A percentile compares a stretch with the other conserved stretches of the same genome.
Conservation (phyloP, 2,329 filamentous ascomycete genomes). For the Byssothecium circinans region DNA sequence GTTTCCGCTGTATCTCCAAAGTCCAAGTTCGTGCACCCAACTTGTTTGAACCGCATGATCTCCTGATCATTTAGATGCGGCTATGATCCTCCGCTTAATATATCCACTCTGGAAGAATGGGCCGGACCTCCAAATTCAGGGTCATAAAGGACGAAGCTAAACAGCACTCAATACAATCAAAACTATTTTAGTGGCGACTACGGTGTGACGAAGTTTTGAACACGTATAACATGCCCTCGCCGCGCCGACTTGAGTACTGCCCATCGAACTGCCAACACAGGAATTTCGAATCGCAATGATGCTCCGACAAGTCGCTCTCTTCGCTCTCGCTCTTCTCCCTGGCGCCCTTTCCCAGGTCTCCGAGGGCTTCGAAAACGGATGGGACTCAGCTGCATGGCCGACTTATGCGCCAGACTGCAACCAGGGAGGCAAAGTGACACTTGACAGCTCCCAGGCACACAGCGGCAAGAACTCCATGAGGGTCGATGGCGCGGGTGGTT, state of each 20-base stretch:
- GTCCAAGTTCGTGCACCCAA: neutral
- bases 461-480: slow-evolving; percentile 71
- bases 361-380: slow-evolving; percentile 61
- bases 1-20: no score
- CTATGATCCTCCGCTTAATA: neutral
- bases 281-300: slow-evolving; percentile 35
- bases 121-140: slow-evolving; percentile 23
- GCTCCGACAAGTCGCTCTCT: slow-evolving; percentile 49
- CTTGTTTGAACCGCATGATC: neutral
- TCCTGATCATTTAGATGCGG: neutral
- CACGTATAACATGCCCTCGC: neutral
- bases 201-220: slow-evolving; percentile 18
- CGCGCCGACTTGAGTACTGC: neutral
- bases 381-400: slow-evolving; percentile 60
- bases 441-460: slow-evolving; percentile 60
- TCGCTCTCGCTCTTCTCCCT: slow-evolving; percentile 51
- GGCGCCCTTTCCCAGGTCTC: slow-evolving; percentile 56
- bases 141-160: slow-evolving; percentile 6
- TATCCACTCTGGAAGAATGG: slow-evolving; percentile 23
- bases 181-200: slow-evolving; percentile 12
- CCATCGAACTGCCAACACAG: neutral
- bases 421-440: slow-evolving; percentile 59
- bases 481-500: slow-evolving; percentile 65
- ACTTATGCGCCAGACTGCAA: slow-evolving; percentile 62
- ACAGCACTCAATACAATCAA: slow-evolving; percentile 7